Evolutionary conservation across 2,329 filamentous ascomycete species (phyloP), one percentile per base, ranked within the genome.

Genomic region (Ceratocystis eucalypticola): DNA sequence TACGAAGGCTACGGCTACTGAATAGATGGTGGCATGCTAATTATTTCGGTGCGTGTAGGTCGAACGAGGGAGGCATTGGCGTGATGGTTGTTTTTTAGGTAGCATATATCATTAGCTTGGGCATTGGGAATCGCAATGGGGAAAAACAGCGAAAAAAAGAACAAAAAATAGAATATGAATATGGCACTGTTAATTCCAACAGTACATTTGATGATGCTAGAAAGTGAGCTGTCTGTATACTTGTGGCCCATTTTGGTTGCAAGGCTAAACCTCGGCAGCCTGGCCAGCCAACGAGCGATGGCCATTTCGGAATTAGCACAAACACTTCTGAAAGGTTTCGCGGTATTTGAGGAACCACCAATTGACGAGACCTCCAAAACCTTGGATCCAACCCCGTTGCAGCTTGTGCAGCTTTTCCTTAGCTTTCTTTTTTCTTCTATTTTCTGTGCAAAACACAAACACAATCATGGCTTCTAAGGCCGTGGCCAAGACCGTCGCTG

Each of bases 401-500:
- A 12, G 20, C 2, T 8, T 25, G 15, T n/a, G 10, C 53, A 53
- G 41, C 15, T 44, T 48, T 25, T 64, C 6, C n/a, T 25, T 17
- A 25, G 6, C 5, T 41, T 55, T 37, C 22, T 5, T 46, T 50
- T 17, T 59, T 5, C 5, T 33, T n/a, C 33, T 25, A 4, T 25
- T 33, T 37, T 15, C 53, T 33, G 53, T 33, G 53, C 5, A 45
- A 45, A 44, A 37, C 72, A 64, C 71, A 72, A 75, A 72, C 76
- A 79, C 72, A 69, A 87, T 33, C 30, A 33, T 87, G 84, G 83
- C 82, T 72, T 82, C 82, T 71, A 84, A 85, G 77, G 82, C 77
- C 73, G 80, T 77, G 72, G 79, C 79, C 66, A 84, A 84, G 74
- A 79, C 79, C 71, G 80, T 78, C 67, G 79, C 80, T 70, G 78